These are phyloP conservation scores for Datura wrightii DNA, from an alignment of 257 asterid genomes.

Conservation along the genomic window DNA sequence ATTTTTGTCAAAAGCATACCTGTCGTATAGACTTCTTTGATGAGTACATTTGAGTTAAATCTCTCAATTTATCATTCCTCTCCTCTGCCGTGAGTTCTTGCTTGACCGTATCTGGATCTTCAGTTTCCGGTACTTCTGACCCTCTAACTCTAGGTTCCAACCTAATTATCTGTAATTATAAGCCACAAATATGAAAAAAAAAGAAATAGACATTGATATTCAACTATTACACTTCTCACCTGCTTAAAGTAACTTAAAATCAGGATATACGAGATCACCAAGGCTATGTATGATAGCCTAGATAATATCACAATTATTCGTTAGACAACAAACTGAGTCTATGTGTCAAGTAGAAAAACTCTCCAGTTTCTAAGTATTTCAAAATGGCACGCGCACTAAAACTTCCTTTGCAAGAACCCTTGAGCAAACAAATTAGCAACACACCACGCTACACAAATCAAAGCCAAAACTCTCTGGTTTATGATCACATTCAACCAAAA, in stretches of 20 bases:
- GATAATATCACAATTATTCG: background rate
- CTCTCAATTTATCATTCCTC: constrained; percentile 41
- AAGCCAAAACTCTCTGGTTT: background rate
- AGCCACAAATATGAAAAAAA: background rate
- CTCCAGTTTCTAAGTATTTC: constrained; percentile 12
- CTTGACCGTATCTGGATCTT: constrained; percentile 41
- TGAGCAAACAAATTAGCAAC: background rate
- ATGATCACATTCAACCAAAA: constrained; percentile 4
- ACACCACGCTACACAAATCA: background rate
- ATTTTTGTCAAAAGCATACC: constrained; percentile 42
- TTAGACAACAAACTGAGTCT: constrained; percentile 13
- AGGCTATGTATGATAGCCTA: background rate
- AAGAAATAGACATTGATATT: background rate
- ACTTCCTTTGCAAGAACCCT: constrained; percentile 9
- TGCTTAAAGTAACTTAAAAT: background rate
- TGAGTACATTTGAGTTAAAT: constrained; percentile 42
- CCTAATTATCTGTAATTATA: constrained; percentile 67
- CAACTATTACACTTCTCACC: background rate
- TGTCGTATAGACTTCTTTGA: constrained; percentile 52
- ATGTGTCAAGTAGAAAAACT: background rate
- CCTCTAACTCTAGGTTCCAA: constrained; percentile 63
- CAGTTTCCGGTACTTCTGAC: constrained; percentile 45
- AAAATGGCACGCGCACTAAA: constrained; percentile 6
- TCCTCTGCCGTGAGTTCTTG: constrained; percentile 52
- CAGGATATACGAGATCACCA: background rate